A percentile compares a stretch with the other conserved stretches of the same genome.
These are phyloP conservation scores for Boletus rufocinnamomeus DNA, from an alignment of 768 basidiomycete species.

Conservation along the genomic window DNA sequence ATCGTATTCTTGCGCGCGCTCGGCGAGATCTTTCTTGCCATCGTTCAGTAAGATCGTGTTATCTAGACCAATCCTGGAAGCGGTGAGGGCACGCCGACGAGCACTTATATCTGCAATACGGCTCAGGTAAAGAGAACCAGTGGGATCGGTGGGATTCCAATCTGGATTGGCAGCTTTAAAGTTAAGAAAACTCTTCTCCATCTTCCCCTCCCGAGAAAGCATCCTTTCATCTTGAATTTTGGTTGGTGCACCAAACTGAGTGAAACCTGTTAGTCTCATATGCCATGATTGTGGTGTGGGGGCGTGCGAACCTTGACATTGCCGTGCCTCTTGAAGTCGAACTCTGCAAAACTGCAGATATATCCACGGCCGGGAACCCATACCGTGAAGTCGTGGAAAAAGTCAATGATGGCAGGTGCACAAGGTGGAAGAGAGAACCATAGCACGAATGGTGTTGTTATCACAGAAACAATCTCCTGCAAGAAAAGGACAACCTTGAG, in stretches of 20 bases:
- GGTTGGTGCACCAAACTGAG: slow-evolving; percentile 83
- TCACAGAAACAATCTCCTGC: slow-evolving; percentile 87
- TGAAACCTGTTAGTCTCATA: slow-evolving; percentile 1
- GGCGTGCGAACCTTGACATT: slow-evolving; percentile 71
- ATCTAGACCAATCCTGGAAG: slow-evolving; percentile 33
- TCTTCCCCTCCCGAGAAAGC: slow-evolving; percentile 91
- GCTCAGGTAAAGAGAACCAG: slow-evolving; percentile 87
- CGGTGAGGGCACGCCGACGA: slow-evolving; percentile 37
- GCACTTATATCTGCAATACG: slow-evolving; percentile 74
- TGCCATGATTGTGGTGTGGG: neutral
- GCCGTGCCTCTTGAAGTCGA: slow-evolving; percentile 94
- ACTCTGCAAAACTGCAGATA: slow-evolving; percentile 97
- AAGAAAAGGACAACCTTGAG: slow-evolving; percentile 88
- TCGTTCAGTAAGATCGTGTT: slow-evolving; percentile 33
- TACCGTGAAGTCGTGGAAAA: slow-evolving; percentile 97
- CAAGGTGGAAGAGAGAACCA: slow-evolving; percentile 91
- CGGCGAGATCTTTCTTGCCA: slow-evolving; percentile 42
- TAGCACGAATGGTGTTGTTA: slow-evolving; percentile 91
- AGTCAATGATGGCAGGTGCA: slow-evolving; percentile 91
- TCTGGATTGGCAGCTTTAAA: slow-evolving; percentile 97
- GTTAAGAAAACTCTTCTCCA: slow-evolving; percentile 97
- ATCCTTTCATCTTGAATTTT: slow-evolving; percentile 67
- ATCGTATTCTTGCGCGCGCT: slow-evolving; percentile 74
- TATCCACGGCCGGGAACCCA: slow-evolving; percentile 97
- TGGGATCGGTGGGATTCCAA: slow-evolving; percentile 91